Percentiles rank a stretch among this genome's conserved stretches.
Evolutionary conservation across 2,329 filamentous ascomycete species (phyloP).

Genomic region (Cladophialophora immunda): DNA sequence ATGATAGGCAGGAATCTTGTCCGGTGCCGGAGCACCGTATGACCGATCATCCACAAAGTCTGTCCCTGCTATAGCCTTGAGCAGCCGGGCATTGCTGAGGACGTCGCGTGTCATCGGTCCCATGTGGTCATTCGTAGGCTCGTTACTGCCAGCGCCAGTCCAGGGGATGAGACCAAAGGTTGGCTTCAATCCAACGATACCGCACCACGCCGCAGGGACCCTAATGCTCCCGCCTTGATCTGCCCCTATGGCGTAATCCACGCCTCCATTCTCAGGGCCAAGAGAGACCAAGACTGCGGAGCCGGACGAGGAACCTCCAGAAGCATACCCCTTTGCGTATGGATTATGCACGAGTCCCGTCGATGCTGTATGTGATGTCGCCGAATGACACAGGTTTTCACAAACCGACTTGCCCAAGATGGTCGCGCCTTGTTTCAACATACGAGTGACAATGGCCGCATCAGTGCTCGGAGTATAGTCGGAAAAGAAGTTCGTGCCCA

Average conservation of each 20-base stretch:
- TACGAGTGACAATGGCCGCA: constrained; percentile 55
- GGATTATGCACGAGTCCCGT: constrained; percentile 60
- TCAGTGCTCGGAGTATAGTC: constrained; percentile 52
- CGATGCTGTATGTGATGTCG: constrained; percentile 54
- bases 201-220: constrained; percentile 54
- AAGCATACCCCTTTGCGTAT: constrained; percentile 48
- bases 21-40: constrained; percentile 35
- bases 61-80: constrained; percentile 56
- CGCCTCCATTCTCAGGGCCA: constrained; percentile 39
- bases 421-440: constrained; percentile 53
- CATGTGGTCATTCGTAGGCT: constrained; percentile 59
- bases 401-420: constrained; percentile 57
- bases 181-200: constrained; percentile 61
- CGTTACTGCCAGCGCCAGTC: constrained; percentile 56
- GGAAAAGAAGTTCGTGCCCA: constrained; percentile 54
- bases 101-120: constrained; percentile 54
- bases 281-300: constrained; percentile 54
- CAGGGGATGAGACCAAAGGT: constrained; percentile 60
- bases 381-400: constrained; percentile 57
- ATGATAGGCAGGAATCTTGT: neutral
- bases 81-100: constrained; percentile 49
- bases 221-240: constrained; percentile 48
- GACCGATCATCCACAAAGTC: constrained; percentile 57
- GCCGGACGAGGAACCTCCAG: constrained; percentile 59
- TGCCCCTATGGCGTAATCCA: constrained; percentile 45